Base-by-base conservation (phyloP, 2,329 filamentous ascomycete genomes). In the Dothiorella sarmentorum region DNA sequence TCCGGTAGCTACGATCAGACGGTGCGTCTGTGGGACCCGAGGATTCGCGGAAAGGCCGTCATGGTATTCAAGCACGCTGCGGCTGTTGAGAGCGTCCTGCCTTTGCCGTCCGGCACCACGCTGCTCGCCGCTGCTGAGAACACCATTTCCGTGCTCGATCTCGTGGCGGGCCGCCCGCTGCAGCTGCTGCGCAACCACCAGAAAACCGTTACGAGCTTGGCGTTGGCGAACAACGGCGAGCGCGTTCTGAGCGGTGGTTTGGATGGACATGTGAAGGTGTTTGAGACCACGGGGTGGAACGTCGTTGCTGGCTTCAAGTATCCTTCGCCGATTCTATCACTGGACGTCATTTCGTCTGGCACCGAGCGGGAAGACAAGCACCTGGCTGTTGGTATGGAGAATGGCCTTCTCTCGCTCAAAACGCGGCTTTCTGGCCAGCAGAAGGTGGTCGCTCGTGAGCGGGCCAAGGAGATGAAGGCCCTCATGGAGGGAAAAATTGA, bases 41-140 rank as follows among this genome's bases (percentile, higher is more conserved):
- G 94, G 64, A 85, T 86, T 33, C 85, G 86, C 29, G 64, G 71
- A 29, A 73, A 84, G 73, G 69, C 71, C 4, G 91, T 91, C 63
- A 94, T 99, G 87, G 90, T 89, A 0, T 97, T 99, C 78, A 94
- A 95, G 79, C 92, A 97, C 77, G 83, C 86, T n/a, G 89, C 89
- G 15, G 88, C 93, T 2, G 83, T 99, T 20, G 94, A 99, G 74
- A 82, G 85, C 53, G 88, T 99, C n/a, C 80, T 97, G 4, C 86
- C 93, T 6, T 85, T 97, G 76, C 86, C 90, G 7, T 90, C 89
- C 2, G 91, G 91, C 47, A 96, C 92, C 4, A 91, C 90, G 3
- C 79, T 99, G 22, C 82, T 97, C 31, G 91, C 91, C 11, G 85
- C 93, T 2, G 86, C 91, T 17, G 92, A 90, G 60, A 95, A 90